Conservation (phyloP, 352 stramenopile genomes). For the Phytophthora aleatoria region DNA sequence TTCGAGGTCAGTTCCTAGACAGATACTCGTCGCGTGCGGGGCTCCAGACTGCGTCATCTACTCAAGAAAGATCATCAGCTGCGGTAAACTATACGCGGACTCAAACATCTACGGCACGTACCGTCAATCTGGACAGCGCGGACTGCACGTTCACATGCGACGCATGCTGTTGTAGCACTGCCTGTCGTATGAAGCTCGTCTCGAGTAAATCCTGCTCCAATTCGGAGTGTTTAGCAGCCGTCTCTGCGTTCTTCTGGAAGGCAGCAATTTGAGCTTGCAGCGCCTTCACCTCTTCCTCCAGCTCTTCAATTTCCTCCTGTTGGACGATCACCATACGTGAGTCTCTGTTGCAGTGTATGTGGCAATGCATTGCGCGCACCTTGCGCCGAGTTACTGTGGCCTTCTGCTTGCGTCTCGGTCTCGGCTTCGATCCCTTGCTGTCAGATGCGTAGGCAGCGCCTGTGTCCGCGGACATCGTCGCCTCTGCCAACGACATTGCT, state of each 20-base stretch:
- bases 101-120: neutral
- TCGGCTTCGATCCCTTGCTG: neutral
- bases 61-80: neutral
- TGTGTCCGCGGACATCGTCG: neutral
- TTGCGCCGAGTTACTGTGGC: slow-evolving; percentile 20
- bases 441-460: neutral
- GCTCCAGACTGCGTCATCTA: slow-evolving; percentile 28
- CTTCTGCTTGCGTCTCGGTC: slow-evolving; percentile 19
- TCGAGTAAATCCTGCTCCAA: slow-evolving; percentile 22
- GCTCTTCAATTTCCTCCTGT: slow-evolving; percentile 26
- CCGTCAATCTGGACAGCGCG: slow-evolving; percentile 31
- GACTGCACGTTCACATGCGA: slow-evolving; percentile 45
- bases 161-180: slow-evolving; percentile 33
- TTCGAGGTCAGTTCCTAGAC: slow-evolving; percentile 21
- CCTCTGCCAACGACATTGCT: neutral
- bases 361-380: neutral
- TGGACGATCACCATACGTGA: neutral
- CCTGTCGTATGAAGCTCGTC: slow-evolving; percentile 29
- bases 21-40: slow-evolving; percentile 31
- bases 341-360: neutral
- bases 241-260: slow-evolving; percentile 15
- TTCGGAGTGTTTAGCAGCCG: slow-evolving; percentile 1
- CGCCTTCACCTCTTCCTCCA: slow-evolving; percentile 21
- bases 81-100: neutral
- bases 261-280: slow-evolving; percentile 18